phyloP scores from a whole-genome alignment of 768 basidiomycete species.

The Pulveroboletus ravenelii region DNA sequence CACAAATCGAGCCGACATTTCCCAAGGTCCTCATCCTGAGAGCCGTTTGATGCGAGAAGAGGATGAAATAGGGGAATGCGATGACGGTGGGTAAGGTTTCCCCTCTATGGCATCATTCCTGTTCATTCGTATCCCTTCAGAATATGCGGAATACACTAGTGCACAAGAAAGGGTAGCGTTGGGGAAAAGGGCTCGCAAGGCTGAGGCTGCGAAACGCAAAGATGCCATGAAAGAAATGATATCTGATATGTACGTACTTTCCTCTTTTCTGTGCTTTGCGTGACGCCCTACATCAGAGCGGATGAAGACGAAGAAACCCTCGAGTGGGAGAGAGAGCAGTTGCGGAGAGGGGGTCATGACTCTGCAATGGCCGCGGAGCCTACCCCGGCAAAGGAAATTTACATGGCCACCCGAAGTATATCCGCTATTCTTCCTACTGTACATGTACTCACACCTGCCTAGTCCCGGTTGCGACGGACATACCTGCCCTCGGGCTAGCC shows the following conservation, averaged over 20 bases:
- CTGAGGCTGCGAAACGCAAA: slow-evolving; percentile 60
- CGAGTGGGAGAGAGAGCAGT: slow-evolving; percentile 84
- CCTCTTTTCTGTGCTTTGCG: not conserved
- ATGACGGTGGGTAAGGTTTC: slow-evolving; percentile 58
- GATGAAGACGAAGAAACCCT: slow-evolving; percentile 81
- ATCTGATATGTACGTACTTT: slow-evolving; percentile 61
- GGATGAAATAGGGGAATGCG: slow-evolving; percentile 83
- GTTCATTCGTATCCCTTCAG: slow-evolving; percentile 34
- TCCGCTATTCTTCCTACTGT: slow-evolving; percentile 3
- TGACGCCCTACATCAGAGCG: slow-evolving; percentile 39
- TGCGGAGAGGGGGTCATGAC: slow-evolving; percentile 65
- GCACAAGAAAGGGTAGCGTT: slow-evolving; percentile 83
- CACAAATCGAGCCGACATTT: slow-evolving; percentile 46
- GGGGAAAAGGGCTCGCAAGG: slow-evolving; percentile 75
- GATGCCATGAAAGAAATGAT: slow-evolving; percentile 78
- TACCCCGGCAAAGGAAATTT: slow-evolving; percentile 47
- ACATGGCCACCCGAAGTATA: slow-evolving; percentile 71
- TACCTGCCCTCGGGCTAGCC: slow-evolving; percentile 62
- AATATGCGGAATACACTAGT: slow-evolving; percentile 83
- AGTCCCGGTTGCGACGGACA: slow-evolving; percentile 64
- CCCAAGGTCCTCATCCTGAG: slow-evolving; percentile 77
- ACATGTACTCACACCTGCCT: slow-evolving; percentile 11
- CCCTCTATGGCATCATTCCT: not conserved
- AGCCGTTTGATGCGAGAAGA: slow-evolving; percentile 81
- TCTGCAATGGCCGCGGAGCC: slow-evolving; percentile 34